phyloP scores from a whole-genome alignment of 768 basidiomycete species.

The Termitomyces sp. region DNA sequence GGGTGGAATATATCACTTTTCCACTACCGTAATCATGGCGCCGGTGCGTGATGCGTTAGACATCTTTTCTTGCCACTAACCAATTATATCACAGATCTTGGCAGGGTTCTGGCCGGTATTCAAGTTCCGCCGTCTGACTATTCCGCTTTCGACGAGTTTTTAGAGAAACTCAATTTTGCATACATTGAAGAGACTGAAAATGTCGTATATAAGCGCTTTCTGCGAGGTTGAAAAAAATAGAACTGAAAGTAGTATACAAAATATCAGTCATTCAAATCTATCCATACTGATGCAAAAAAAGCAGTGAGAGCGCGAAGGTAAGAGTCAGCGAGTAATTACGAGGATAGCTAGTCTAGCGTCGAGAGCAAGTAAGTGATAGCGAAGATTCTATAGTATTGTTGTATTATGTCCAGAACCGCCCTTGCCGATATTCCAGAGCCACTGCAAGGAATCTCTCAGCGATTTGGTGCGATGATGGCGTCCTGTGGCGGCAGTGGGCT shows the following conservation, averaged over 20 bases:
- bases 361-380: neutral
- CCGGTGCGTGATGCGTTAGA: constrained; percentile 53
- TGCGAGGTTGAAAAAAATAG: constrained; percentile 29
- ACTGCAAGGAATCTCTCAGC: constrained; percentile 22
- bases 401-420: neutral
- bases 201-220: constrained; percentile 72
- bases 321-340: neutral
- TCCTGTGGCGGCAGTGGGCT: constrained; percentile 1
- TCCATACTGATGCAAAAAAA: neutral
- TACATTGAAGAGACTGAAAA: constrained; percentile 95
- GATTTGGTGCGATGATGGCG: constrained; percentile 21
- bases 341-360: neutral
- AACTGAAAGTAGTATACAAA: neutral
- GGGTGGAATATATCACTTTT: constrained; percentile 96
- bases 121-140: constrained; percentile 76
- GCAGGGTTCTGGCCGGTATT: constrained; percentile 89
- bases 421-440: constrained; percentile 22
- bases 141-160: constrained; percentile 65
- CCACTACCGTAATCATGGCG: constrained; percentile 97
- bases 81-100: constrained; percentile 56
- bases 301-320: neutral
- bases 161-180: constrained; percentile 75
- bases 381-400: neutral
- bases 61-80: neutral
- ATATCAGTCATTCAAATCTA: neutral